Evolutionary conservation across 805 yeast species (phyloP).

Genomic region (Monosporozyma servazzii): DNA sequence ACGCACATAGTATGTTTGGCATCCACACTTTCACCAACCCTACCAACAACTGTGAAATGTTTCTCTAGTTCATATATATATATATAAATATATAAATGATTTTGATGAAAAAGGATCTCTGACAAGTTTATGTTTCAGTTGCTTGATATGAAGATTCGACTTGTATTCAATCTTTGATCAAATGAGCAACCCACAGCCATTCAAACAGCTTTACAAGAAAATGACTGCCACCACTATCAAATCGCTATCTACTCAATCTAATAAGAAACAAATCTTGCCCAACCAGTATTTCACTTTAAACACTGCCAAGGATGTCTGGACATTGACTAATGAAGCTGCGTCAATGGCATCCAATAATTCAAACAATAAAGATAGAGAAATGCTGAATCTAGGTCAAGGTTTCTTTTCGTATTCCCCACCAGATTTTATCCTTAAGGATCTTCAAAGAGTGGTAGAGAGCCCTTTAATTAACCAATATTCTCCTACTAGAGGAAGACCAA

Average conservation of each 20-base stretch:
- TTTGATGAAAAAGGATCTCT: no score
- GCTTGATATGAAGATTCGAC: no score
- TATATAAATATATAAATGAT: no score
- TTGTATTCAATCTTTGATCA: no score
- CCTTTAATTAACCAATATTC: conserved; percentile 88
- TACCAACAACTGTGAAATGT: background rate
- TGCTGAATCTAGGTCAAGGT: conserved; percentile 91
- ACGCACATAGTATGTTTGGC: background rate
- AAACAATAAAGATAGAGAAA: conserved; percentile 57
- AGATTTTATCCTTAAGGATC: conserved; percentile 79
- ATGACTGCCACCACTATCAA: background rate
- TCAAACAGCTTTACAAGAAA: background rate
- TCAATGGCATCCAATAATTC: conserved; percentile 54
- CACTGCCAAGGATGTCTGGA: conserved; percentile 86
- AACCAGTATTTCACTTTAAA: conserved; percentile 47
- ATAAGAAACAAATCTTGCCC: conserved; percentile 13
- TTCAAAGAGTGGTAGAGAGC: conserved; percentile 58
- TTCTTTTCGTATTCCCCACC: conserved; percentile 96
- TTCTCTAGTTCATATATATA: no score
- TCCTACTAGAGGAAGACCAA: conserved; percentile 79
- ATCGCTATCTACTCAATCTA: background rate
- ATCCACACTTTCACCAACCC: background rate
- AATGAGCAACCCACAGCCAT: background rate
- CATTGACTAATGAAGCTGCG: conserved; percentile 90
- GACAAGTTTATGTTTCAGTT: no score